Evolutionary conservation across 2,329 filamentous ascomycete genomes (phyloP), one percentile per base, ranked within the genome.

Genomic region (Helotiales sp.): DNA sequence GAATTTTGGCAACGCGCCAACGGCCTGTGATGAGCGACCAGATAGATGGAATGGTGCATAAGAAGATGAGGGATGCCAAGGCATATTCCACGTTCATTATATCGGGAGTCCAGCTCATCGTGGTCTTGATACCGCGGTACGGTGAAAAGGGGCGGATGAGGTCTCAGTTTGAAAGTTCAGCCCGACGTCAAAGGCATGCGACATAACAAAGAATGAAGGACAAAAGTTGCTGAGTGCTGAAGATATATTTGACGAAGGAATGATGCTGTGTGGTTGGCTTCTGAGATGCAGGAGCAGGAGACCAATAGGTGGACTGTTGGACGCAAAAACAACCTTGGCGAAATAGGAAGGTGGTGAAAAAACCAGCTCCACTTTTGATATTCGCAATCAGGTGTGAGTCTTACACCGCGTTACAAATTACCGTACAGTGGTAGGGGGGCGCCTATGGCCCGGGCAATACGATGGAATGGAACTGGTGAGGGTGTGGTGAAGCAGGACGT

Each of bases 41-140:
- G 22, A 72, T 43, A 28, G 72, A 66, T 55, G 71, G 65, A 6
- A 71, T 55, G 2, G 72, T 68, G 54, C 68, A 66, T 11, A 73
- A n/a, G n/a, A 58, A 30, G 54, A 70, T 68, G 26, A 69, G 32
- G 34, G 52, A 43, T 22, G 58, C 55, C 50, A 68, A 61, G 28
- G 22, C n/a, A 62, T 47, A 61, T 30, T 63, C 59, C 17, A 62
- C 15, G 7, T 59, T 34, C 7, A 40, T 17, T n/a, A 63, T 52
- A 22, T 63, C 58, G 50, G 26, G 28, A 55, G 13, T 7, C 43
- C 24, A 59, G 15, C 28, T 26, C 59, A 66, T 66, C 30, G 11
- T 65, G 55, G 13, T n/a, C 13, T 65, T 4, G 17, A 60, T 15
- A 8, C 26, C 11, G 24, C 22, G 2, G 37, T 22, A n/a, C n/a